Evolutionary conservation across 2,329 filamentous ascomycete genomes (phyloP).

Genomic region (Botryotinia calthae): DNA sequence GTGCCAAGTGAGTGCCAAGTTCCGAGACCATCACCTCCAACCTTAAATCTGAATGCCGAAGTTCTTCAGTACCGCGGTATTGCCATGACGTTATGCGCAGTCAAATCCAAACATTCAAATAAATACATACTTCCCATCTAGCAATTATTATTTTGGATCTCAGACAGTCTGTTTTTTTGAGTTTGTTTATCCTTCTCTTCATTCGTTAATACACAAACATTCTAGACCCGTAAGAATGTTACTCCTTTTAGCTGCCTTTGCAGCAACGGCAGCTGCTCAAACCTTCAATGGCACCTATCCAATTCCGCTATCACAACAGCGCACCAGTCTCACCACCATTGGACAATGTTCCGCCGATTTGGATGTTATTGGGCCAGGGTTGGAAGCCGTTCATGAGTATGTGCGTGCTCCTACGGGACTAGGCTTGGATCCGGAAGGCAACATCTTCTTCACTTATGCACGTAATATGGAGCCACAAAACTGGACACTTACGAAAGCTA

Average conservation of each 20-base stretch:
- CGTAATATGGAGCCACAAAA: constrained; percentile 2
- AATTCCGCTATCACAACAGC: constrained; percentile 1
- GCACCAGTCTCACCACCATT: neutral
- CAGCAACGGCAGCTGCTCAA: neutral
- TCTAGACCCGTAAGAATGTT: neutral
- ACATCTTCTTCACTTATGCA: constrained; percentile 9
- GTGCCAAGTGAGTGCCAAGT: constrained; percentile 1
- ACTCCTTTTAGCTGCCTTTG: neutral
- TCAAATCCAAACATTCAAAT: neutral
- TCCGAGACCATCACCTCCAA: neutral
- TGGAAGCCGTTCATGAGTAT: neutral
- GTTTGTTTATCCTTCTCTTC: neutral
- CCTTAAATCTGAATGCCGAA: neutral
- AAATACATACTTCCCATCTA: neutral
- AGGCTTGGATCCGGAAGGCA: neutral
- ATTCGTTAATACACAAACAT: neutral
- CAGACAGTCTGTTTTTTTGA: neutral
- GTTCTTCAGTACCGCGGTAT: neutral
- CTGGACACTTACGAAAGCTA: constrained; percentile 1
- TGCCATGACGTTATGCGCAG: neutral
- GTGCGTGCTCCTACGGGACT: neutral
- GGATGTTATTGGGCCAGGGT: constrained; percentile 2
- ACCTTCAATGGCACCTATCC: neutral
- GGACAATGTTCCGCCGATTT: neutral
- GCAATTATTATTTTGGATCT: neutral